Evolutionary conservation across 2,329 filamentous ascomycete species (phyloP).

Genomic region (Cyphellophora europaea): DNA sequence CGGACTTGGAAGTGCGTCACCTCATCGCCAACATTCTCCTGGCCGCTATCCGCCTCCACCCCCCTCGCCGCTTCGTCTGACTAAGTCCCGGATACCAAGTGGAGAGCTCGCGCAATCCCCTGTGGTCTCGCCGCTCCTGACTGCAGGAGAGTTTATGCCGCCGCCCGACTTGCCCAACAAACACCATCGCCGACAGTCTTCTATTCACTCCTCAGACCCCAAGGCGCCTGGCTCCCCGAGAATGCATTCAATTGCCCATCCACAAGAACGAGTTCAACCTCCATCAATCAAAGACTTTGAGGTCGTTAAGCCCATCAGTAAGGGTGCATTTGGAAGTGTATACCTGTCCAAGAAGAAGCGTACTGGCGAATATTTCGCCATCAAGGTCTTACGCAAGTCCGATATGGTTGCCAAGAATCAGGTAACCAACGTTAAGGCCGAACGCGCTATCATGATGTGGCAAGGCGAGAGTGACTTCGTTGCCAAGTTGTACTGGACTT

Average conservation of each 20-base stretch:
- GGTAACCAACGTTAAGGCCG: constrained; percentile 96
- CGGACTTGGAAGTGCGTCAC: constrained; percentile 57
- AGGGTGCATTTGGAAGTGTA: constrained; percentile 94
- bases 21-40: constrained; percentile 80
- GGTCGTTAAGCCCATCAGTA: constrained; percentile 98
- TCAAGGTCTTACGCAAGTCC: constrained; percentile 98
- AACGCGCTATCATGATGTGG: constrained; percentile 99
- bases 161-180: constrained; percentile 40
- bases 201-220: constrained; percentile 67
- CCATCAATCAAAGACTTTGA: constrained; percentile 99
- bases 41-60: constrained; percentile 65
- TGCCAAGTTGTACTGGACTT: constrained; percentile 98
- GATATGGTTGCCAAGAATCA: constrained; percentile 99
- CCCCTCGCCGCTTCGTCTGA: constrained; percentile 76
- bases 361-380: constrained; percentile 95
- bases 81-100: constrained; percentile 64
- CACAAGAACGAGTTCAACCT: constrained; percentile 77
- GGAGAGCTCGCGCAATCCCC: constrained; percentile 53
- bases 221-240: constrained; percentile 73
- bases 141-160: constrained; percentile 57
- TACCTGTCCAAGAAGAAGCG: constrained; percentile 98
- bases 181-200: constrained; percentile 84
- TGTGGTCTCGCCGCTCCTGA: constrained; percentile 79
- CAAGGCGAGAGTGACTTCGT: constrained; percentile 99
- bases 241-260: constrained; percentile 62